Evolutionary conservation across 2,329 filamentous ascomycete genomes (phyloP), one percentile per base, ranked within the genome.

Genomic region (Xylaria sp.): DNA sequence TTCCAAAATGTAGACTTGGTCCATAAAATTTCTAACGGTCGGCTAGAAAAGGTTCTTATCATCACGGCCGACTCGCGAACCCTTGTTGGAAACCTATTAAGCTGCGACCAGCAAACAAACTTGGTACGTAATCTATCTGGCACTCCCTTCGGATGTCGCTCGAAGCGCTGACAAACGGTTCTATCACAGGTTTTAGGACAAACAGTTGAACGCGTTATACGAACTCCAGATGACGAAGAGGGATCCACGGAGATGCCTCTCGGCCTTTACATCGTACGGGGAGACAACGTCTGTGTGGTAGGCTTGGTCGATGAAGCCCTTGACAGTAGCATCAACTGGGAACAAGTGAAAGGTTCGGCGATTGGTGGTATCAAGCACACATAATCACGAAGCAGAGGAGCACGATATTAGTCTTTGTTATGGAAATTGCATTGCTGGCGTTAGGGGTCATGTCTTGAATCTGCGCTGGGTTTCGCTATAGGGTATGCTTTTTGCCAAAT

Each of bases 21-120:
- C 27, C 19, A 39, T 6, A 19, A 7, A 11, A 24, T 51, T 53
- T 72, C 78, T 81, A 73, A 81, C 76, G 79, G 71, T 72, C 66
- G 39, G 69, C 51, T 77, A 98, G 96, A 97, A 82, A 97, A 93
- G 81, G 93, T 98, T 75, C 86, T 94, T 67, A 91, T 98, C 77
- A 88, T 98, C 71, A 98, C 96, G 32, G 92, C 93, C 74, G 96
- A 98, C 81, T 96, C 95, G 60, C 91, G 95, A 75, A 97, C 93
- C 55, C 83, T 95, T 24, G 87, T 93, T 69, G 96, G 96, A 68
- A 94, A 86, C 2, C 89, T 99, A 62, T 85, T 95, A 57, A 93
- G 92, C 53, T 94, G 92, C 78, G 96, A 99, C 80, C 91, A 97
- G 81, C 89, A 92, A 76, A 98, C 96, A 73, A 99, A 99, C 81